Conservation (phyloP, 345 rosid genomes). For the Sisymbrium irio region DNA sequence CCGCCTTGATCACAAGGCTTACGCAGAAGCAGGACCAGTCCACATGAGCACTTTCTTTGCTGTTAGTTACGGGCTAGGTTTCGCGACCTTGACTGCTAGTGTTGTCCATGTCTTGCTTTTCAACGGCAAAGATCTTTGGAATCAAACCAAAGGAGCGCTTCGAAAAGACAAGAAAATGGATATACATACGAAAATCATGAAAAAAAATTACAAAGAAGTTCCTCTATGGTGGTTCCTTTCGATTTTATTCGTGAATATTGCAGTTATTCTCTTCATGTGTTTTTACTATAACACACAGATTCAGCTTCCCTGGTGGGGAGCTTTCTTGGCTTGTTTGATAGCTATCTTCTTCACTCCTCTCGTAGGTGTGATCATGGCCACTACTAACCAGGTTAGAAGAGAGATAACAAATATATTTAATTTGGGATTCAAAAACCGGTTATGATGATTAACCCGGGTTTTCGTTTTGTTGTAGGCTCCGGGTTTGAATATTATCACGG, state of each 20-base stretch:
- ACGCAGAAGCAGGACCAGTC: constrained; percentile 48
- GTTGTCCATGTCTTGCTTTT: constrained; percentile 68
- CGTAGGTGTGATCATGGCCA: constrained; percentile 68
- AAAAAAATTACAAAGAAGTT: constrained; percentile 54
- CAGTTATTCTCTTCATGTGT: constrained; percentile 50
- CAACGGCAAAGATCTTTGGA: constrained; percentile 68
- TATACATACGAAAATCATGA: constrained; percentile 77
- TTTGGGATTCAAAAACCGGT: neutral
- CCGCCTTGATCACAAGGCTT: constrained; percentile 53
- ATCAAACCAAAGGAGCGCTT: constrained; percentile 50
- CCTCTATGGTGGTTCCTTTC: constrained; percentile 79
- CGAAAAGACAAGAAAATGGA: constrained; percentile 47
- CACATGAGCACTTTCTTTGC: constrained; percentile 80
- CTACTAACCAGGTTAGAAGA: constrained; percentile 57
- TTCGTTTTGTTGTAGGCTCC: constrained; percentile 36
- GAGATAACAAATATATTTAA: neutral
- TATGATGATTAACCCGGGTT: neutral
- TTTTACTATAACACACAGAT: constrained; percentile 52
- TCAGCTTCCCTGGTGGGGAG: constrained; percentile 93
- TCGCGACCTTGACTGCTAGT: constrained; percentile 67
- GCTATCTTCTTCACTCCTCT: constrained; percentile 83
- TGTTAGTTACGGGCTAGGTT: constrained; percentile 76
- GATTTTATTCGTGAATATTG: constrained; percentile 50
- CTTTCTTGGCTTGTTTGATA: constrained; percentile 65
- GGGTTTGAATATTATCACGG: constrained; percentile 79